Base-by-base conservation (phyloP, 106 monocot genomes). In the Amphibolis antarctica region DNA sequence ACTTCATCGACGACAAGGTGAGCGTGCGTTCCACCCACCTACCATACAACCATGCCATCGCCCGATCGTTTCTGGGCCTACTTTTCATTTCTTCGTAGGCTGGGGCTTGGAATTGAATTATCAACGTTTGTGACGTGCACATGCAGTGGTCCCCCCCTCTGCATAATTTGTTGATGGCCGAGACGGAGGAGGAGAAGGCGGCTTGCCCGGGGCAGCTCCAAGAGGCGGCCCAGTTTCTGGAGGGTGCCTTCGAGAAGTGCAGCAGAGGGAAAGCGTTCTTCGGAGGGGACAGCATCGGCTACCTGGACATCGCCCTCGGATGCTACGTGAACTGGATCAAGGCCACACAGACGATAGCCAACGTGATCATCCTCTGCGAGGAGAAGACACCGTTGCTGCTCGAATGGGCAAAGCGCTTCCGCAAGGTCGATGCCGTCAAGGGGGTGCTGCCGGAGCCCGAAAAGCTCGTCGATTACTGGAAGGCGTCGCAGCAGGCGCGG, bases 211-310 rank as follows among this genome's bases (percentile, higher is more conserved):
- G n/a, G n/a, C n/a, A n/a, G n/a, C n/a, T n/a, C n/a, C n/a, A n/a
- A n/a, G n/a, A n/a, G n/a, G n/a, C n/a, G n/a, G n/a, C n/a, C n/a
- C n/a, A 51, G 0, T 26, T 65, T 0, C 30, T 28, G 18, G 65
- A 80, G 13, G 24, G 27, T 5, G 25, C 71, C 3, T 54, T 14
- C 0, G n/a, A 43, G 12, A 4, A 13, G 75, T 3, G 79, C 66
- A 21, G n/a, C 44, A 1, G 65, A 19, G 78, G 73, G 10, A 64
- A 69, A 22, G 69, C 51, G 52, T 80, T 80, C 67, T 80, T 80
- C 24, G 80, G 75, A 25, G 80, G 80, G 7, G 63, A 72, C 0
- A 23, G 6, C 17, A 72, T 80, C 26, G 80, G 75, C 44, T 64
- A 51, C 44, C 4, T 72, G 5, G 80, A 80, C 45, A 26, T 80